A percentile compares a stretch with the other conserved stretches of the same genome.
These are phyloP conservation scores for Nemania diffusa DNA, from an alignment of 2,329 filamentous ascomycete genomes.

Conservation along the genomic window DNA sequence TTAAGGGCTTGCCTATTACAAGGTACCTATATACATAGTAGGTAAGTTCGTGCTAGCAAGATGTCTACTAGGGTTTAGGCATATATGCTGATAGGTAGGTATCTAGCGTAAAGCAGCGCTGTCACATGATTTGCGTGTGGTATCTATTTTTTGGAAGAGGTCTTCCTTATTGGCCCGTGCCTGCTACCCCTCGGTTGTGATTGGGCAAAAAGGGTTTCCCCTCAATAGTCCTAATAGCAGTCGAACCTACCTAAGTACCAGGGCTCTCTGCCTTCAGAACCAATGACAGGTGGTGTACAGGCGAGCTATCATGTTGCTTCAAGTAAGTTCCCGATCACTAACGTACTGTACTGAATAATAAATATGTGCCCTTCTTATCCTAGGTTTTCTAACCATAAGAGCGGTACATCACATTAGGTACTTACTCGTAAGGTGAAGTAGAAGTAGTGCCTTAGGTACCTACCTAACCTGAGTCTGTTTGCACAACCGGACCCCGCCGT, in stretches of 20 bases:
- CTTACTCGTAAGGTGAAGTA: neutral
- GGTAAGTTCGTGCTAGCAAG: no score
- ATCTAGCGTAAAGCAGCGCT: slow-evolving; percentile 26
- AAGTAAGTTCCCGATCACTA: no score
- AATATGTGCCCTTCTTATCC: no score
- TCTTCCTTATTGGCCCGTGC: slow-evolving; percentile 32
- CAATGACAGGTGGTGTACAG: neutral
- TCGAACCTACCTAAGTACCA: neutral
- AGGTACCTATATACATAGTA: neutral
- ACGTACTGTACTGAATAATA: no score
- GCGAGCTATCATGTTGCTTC: neutral
- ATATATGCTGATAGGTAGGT: no score
- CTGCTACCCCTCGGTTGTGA: slow-evolving; percentile 2
- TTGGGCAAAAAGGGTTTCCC: slow-evolving; percentile 9
- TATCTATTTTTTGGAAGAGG: neutral
- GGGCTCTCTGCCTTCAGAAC: neutral
- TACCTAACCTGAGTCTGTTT: neutral
- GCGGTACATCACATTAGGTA: no score
- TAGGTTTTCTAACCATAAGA: no score
- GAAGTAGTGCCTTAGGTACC: no score
- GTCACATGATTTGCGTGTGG: slow-evolving; percentile 46
- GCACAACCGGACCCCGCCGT: neutral
- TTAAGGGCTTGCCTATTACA: slow-evolving; percentile 17
- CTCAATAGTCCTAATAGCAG: slow-evolving; percentile 2
- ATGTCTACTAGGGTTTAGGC: no score